Percentiles rank a stretch among this genome's conserved stretches.
Evolutionary conservation across 2,329 filamentous ascomycete genomes (phyloP).

Genomic region (Claviceps sp.): DNA sequence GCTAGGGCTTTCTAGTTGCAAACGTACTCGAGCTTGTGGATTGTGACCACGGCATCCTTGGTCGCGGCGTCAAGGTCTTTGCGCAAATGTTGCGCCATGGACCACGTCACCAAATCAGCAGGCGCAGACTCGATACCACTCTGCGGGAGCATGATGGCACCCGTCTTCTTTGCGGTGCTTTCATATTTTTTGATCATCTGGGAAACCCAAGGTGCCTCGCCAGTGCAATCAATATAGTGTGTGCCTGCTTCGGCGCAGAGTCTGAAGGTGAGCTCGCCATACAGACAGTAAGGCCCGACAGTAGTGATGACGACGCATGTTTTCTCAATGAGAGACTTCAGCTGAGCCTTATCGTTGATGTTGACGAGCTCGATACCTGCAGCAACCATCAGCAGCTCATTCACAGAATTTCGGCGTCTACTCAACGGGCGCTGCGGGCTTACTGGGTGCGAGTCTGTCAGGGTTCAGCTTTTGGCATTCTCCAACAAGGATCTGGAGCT

Average conservation of each 20-base stretch:
- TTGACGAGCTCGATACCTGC: conserved; percentile 39
- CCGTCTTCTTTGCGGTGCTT: conserved; percentile 33
- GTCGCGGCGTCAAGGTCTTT: conserved; percentile 35
- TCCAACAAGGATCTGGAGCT: conserved; percentile 55
- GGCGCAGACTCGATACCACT: conserved; percentile 49
- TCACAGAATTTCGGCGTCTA: background rate
- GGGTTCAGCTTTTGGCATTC: conserved; percentile 54
- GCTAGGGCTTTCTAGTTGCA: background rate
- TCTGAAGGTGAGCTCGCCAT: conserved; percentile 46
- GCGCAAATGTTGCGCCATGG: conserved; percentile 36
- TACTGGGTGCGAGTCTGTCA: conserved; percentile 60
- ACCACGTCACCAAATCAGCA: conserved; percentile 44
- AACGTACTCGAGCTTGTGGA: conserved; percentile 28
- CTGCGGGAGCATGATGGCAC: conserved; percentile 48
- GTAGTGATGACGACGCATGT: conserved; percentile 43
- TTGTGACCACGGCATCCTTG: conserved; percentile 39
- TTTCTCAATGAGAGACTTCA: conserved; percentile 39
- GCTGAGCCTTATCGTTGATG: conserved; percentile 30
- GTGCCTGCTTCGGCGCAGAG: conserved; percentile 50
- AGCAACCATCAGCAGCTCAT: background rate
- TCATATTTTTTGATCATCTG: conserved; percentile 49
- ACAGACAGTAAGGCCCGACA: conserved; percentile 43
- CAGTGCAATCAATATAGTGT: conserved; percentile 51
- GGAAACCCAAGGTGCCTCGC: conserved; percentile 44
- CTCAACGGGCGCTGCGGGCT: conserved; percentile 8